Percentiles rank a stretch among this genome's conserved stretches.
phyloP scores from a whole-genome alignment of 1,139 yeast species.

The Diutina mesorugosa region DNA sequence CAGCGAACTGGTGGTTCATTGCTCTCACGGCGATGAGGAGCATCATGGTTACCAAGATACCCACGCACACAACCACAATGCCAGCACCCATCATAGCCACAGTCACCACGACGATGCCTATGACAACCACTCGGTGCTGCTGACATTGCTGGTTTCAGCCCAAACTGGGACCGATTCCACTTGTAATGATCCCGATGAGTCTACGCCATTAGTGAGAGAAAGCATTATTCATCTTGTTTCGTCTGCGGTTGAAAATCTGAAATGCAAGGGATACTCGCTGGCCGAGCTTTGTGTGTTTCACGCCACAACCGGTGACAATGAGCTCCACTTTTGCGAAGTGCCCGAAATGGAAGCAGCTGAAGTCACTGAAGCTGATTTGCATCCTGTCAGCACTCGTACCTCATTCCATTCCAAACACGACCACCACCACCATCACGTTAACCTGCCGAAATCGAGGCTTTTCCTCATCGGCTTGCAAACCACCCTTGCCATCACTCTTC shows the following conservation, averaged over 20 bases:
- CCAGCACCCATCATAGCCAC: slow-evolving; percentile 4
- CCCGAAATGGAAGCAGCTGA: not conserved
- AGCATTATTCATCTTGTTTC: slow-evolving; percentile 5
- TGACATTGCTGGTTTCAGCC: not conserved
- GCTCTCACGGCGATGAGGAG: slow-evolving; percentile 43
- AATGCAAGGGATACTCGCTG: slow-evolving; percentile 41
- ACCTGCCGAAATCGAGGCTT: slow-evolving; percentile 64
- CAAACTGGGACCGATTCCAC: not conserved
- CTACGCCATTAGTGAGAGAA: slow-evolving; percentile 15
- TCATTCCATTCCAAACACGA: slow-evolving; percentile 9
- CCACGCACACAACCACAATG: slow-evolving; percentile 6
- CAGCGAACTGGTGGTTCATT: slow-evolving; percentile 75
- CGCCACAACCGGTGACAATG: not conserved
- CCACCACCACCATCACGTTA: slow-evolving; percentile 71
- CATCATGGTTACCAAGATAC: slow-evolving; percentile 4
- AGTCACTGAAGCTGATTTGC: not conserved
- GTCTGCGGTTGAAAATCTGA: slow-evolving; percentile 15
- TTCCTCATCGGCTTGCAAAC: slow-evolving; percentile 85
- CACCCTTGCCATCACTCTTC: slow-evolving; percentile 74
- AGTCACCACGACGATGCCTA: slow-evolving; percentile 1
- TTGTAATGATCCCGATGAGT: slow-evolving; percentile 6
- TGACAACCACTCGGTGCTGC: slow-evolving; percentile 9
- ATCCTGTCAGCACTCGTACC: slow-evolving; percentile 5
- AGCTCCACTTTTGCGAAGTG: slow-evolving; percentile 1
- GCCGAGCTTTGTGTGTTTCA: slow-evolving; percentile 22